Percentiles rank a stretch among this genome's conserved stretches.
Conservation (phyloP, 495 filamentous ascomycete species). For the Daldinia decipiens region DNA sequence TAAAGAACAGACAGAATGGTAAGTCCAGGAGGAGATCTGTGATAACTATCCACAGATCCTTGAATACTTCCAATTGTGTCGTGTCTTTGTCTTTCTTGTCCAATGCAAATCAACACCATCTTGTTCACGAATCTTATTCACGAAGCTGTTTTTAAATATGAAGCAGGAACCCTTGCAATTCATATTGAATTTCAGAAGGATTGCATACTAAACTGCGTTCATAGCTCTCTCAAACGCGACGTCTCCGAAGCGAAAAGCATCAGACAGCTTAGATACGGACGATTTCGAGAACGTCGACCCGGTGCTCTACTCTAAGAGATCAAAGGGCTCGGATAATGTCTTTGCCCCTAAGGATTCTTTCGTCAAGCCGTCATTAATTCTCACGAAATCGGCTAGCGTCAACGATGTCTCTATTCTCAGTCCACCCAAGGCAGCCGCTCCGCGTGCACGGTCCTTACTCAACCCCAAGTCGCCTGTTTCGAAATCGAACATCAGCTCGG, state of each 20-base stretch:
- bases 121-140: constrained; percentile 9
- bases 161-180: constrained; percentile 2
- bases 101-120: constrained; percentile 9
- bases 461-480: constrained; percentile 59
- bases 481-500: constrained; percentile 53
- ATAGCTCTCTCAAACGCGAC: constrained; percentile 51
- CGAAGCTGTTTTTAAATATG: not conserved
- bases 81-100: constrained; percentile 7
- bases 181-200: constrained; percentile 3
- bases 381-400: constrained; percentile 54
- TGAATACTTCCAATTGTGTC: constrained; percentile 12
- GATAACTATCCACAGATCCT: not conserved
- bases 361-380: constrained; percentile 57
- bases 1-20: constrained; percentile 74
- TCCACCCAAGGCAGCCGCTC: constrained; percentile 50
- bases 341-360: constrained; percentile 61
- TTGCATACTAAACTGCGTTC: constrained; percentile 37
- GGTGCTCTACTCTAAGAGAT: constrained; percentile 69
- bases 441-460: constrained; percentile 53
- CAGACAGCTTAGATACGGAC: constrained; percentile 58
- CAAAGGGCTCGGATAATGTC: constrained; percentile 68
- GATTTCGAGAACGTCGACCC: constrained; percentile 89
- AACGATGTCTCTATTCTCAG: constrained; percentile 49
- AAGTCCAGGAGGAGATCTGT: constrained; percentile 48
- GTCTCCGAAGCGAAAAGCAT: constrained; percentile 58